phyloP scores from a whole-genome alignment of 1,284 basidiomycete genomes.

The Taiwanofungus camphoratus region DNA sequence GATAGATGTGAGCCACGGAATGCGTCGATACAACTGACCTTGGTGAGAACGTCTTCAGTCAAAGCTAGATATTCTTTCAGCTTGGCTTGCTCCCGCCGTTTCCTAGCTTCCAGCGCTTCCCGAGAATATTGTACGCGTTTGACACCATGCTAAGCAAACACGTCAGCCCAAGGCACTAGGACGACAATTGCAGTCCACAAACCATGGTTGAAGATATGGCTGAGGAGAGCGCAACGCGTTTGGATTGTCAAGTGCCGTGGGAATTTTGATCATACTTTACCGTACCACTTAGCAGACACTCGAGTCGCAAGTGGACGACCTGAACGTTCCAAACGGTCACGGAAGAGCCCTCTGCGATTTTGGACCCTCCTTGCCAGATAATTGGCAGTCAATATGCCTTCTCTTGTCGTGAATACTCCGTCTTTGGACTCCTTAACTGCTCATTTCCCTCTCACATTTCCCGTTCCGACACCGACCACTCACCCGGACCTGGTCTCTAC shows the following conservation, averaged over 20 bases:
- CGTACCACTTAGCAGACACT: too few relatives aligned
- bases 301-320: too few relatives aligned
- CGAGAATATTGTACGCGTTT: slow-evolving; percentile 61
- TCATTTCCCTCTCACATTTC: slow-evolving; percentile 78
- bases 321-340: too few relatives aligned
- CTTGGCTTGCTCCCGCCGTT: slow-evolving; percentile 65
- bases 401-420: slow-evolving; percentile 24
- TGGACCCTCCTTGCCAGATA: too few relatives aligned
- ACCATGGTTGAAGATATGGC: slow-evolving; percentile 2
- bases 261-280: too few relatives aligned
- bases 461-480: slow-evolving; percentile 76
- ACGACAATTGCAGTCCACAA: too few relatives aligned
- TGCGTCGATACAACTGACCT: slow-evolving; percentile 39
- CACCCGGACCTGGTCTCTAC: slow-evolving; percentile 73
- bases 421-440: slow-evolving; percentile 44
- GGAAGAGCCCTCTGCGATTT: not conserved
- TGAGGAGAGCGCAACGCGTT: not conserved
- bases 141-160: slow-evolving; percentile 62
- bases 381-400: slow-evolving; percentile 55
- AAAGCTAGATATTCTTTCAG: slow-evolving; percentile 73
- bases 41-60: slow-evolving; percentile 56
- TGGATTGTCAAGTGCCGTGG: not conserved
- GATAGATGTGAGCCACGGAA: slow-evolving; percentile 1
- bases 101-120: slow-evolving; percentile 63
- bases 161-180: not conserved